Evolutionary conservation across 768 basidiomycete genomes (phyloP).

Genomic region (Butyriboletus loyo): DNA sequence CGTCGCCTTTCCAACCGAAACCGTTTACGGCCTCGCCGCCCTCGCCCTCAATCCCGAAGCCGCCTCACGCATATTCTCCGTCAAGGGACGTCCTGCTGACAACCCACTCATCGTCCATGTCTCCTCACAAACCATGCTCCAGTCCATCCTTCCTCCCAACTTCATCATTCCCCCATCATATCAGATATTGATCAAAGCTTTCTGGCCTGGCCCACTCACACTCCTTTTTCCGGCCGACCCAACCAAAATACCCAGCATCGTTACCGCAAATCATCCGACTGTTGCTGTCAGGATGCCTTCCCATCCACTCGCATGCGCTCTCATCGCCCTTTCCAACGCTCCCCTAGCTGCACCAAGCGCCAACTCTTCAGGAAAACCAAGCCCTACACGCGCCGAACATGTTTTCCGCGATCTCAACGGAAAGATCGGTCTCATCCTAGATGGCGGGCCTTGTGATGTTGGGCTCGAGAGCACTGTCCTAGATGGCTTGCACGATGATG

Average conservation of each 20-base stretch:
- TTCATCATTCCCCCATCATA: constrained; percentile 67
- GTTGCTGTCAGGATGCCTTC: constrained; percentile 94
- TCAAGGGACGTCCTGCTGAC: constrained; percentile 90
- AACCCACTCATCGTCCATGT: constrained; percentile 98
- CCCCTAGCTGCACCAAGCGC: constrained; percentile 95
- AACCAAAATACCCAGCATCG: constrained; percentile 59
- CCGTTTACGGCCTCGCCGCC: constrained; percentile 97
- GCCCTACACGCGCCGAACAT: constrained; percentile 86
- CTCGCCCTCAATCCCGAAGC: constrained; percentile 66
- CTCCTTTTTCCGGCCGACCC: constrained; percentile 81
- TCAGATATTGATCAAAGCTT: constrained; percentile 67
- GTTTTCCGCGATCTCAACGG: constrained; percentile 76
- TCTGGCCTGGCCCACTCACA: constrained; percentile 96
- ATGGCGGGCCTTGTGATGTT: constrained; percentile 88
- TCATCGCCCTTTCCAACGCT: constrained; percentile 69
- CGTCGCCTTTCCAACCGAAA: constrained; percentile 95
- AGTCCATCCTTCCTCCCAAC: constrained; percentile 61
- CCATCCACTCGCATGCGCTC: constrained; percentile 86
- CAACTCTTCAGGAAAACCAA: constrained; percentile 91
- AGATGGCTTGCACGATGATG: constrained; percentile 77
- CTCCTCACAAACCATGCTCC: constrained; percentile 80
- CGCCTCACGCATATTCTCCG: constrained; percentile 70
- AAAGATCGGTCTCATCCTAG: constrained; percentile 75
- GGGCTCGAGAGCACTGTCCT: constrained; percentile 96
- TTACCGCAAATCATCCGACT: constrained; percentile 76